These are phyloP conservation scores for Eragrostis tef DNA, from an alignment of 202 grass and related monocot species.

Conservation along the genomic window DNA sequence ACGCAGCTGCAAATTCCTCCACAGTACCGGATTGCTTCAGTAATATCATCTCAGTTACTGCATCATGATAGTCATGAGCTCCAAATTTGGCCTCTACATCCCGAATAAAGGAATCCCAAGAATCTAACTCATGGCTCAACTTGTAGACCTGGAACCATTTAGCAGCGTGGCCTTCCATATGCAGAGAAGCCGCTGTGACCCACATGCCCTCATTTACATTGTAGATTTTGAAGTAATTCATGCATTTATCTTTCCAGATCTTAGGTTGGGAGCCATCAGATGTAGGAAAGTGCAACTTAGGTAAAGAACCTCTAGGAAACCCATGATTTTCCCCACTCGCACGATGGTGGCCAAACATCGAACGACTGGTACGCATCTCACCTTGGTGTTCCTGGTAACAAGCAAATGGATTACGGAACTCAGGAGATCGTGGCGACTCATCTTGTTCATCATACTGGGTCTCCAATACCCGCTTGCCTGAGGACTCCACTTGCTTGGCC, in stretches of 20 bases:
- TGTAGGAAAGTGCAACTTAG: background rate
- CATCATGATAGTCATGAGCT: background rate
- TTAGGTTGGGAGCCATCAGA: background rate
- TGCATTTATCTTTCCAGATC: background rate
- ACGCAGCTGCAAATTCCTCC: background rate
- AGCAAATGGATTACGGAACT: no score
- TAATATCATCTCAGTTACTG: background rate
- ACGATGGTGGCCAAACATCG: no score
- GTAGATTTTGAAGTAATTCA: background rate
- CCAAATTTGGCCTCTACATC: background rate
- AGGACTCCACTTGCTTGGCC: no score
- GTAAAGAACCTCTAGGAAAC: rapidly evolving
- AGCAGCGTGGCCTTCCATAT: background rate
- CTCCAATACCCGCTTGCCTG: no score
- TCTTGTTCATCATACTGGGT: no score
- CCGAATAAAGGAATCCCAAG: rapidly evolving
- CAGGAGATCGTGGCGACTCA: no score
- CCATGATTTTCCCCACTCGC: no score
- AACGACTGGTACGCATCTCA: no score
- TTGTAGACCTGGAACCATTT: background rate
- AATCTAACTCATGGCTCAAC: rapidly evolving
- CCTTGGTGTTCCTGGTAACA: no score
- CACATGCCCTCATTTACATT: background rate
- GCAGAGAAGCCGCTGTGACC: background rate
- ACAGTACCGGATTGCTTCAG: background rate